Base-by-base conservation (phyloP, 2,329 filamentous ascomycete species). In the Colletotrichum truncatum region DNA sequence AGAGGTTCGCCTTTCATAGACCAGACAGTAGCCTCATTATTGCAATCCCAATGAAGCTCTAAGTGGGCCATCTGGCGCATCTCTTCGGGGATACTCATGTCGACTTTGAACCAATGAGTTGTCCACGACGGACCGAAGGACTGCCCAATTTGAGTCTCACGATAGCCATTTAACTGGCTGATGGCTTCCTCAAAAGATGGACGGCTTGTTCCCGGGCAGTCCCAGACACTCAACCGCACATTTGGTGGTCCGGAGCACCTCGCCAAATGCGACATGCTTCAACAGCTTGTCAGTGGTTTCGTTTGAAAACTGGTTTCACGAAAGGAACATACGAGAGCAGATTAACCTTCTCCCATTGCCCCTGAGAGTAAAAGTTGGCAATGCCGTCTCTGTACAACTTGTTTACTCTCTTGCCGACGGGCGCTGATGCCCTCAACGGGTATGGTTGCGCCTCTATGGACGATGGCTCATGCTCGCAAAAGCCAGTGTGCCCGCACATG, bases 11-110 rank as follows among this genome's bases (percentile, higher is more conserved):
- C 89, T 55, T 88, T 79, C 60, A 88, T 83, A 0, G 84, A 87
- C 87, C 88, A 91, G 36, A 91, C 85, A 70, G 90, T 75, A 10
- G 87, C 89, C 74, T 91, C 89, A 67, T 89, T 90, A 73, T 85
- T 83, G 88, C 89, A 91, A 69, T 90, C 87, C 89, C 89, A 91
- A 68, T 90, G 87, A 60, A 91, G 87, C 75, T 91, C 89, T 25
- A 91, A 80, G 43, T 84, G 84, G 58, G 87, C 82, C 67, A 87
- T 85, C 66, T 86, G 72, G 12, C 76, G 77, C 76, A 90, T 80
- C 14, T 85, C 73, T 59, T 84, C 74, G 3, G 89, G 89, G 3
- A 91, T 79, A 2, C 81, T 87, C 59, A 91, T 80, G 55, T 83
- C 78, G 59, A 91, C 80, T 63, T 83, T 84, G 80, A 91, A 90